Percentiles rank a stretch among this genome's conserved stretches.
Conservation (phyloP, 768 basidiomycete genomes). For the Xerocomellus amylosporus region DNA sequence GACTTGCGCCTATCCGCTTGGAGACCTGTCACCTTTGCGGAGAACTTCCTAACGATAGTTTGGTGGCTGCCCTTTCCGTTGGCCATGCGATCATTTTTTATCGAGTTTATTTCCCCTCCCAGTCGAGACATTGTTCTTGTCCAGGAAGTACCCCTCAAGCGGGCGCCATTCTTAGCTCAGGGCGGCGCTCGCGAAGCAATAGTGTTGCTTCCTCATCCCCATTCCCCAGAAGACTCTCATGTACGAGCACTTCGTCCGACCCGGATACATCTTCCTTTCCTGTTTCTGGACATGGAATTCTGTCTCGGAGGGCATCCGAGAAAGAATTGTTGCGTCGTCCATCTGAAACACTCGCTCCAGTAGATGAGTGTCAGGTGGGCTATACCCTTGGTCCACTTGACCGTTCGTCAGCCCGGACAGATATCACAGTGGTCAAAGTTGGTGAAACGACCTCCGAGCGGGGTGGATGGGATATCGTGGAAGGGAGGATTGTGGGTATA, state of each 20-base stretch:
- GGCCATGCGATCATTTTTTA: constrained; percentile 62
- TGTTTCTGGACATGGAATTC: constrained; percentile 75
- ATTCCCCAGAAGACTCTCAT: constrained; percentile 48
- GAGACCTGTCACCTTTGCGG: constrained; percentile 71
- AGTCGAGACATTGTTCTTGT: constrained; percentile 67
- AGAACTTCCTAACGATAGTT: constrained; percentile 60
- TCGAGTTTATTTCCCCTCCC: constrained; percentile 56
- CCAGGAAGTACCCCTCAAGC: constrained; percentile 46
- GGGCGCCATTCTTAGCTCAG: constrained; percentile 44
- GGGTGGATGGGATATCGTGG: constrained; percentile 71
- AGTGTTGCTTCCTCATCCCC: constrained; percentile 51
- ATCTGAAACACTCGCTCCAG: constrained; percentile 43
- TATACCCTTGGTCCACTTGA: constrained; percentile 36
- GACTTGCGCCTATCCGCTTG: constrained; percentile 51
- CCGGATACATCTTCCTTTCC: constrained; percentile 61
- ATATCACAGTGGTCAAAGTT: constrained; percentile 51
- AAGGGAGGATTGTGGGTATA: constrained; percentile 62
- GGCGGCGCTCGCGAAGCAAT: constrained; percentile 60
- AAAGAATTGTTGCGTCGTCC: constrained; percentile 55
- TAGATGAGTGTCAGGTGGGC: constrained; percentile 29
- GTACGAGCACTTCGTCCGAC: constrained; percentile 36
- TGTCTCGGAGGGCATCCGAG: constrained; percentile 71
- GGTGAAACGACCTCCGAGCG: constrained; percentile 66
- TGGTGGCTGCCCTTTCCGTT: constrained; percentile 66
- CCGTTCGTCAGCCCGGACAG: constrained; percentile 39